These are phyloP conservation scores for Colletotrichum sp. DNA, from an alignment of 2,329 filamentous ascomycete species.

Conservation along the genomic window DNA sequence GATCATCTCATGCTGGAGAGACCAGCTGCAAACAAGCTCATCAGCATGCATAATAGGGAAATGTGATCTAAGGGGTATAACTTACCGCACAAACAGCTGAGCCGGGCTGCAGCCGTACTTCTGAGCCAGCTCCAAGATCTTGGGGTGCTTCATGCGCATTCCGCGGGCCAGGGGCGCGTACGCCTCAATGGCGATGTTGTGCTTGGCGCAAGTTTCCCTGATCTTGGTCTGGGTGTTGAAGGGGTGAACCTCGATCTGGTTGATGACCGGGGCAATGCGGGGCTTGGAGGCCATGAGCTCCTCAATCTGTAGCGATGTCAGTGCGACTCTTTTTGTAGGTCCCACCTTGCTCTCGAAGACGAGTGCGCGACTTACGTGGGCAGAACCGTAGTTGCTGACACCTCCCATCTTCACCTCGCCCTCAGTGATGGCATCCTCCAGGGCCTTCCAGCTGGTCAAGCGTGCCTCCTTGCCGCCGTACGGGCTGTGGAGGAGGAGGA, in stretches of 20 bases:
- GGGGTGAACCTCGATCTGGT: conserved; percentile 83
- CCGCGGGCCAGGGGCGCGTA: conserved; percentile 80
- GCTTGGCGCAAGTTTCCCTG: conserved; percentile 65
- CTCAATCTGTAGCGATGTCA: conserved; percentile 54
- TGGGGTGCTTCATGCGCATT: conserved; percentile 71
- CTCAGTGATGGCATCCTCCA: conserved; percentile 76
- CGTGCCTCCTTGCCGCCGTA: conserved; percentile 74
- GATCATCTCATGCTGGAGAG: conserved; percentile 75
- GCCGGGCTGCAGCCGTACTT: conserved; percentile 75
- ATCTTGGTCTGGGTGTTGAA: conserved; percentile 79
- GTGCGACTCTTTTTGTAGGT: no score
- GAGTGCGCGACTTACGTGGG: conserved; percentile 60
- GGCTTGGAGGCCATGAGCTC: conserved; percentile 71
- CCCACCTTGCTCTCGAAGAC: no score
- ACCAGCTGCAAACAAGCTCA: conserved; percentile 62
- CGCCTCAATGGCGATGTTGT: conserved; percentile 76
- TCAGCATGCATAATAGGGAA: neutral
- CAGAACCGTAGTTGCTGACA: conserved; percentile 79
- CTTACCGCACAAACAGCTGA: conserved; percentile 70
- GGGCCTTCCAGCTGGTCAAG: conserved; percentile 75
- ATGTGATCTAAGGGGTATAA: neutral
- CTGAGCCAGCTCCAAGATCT: conserved; percentile 64
- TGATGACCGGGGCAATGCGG: conserved; percentile 69
- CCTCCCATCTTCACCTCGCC: conserved; percentile 76
- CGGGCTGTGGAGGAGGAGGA: conserved; percentile 81